Base-by-base conservation (phyloP, 768 basidiomycete species). In the Boletus speciosus region DNA sequence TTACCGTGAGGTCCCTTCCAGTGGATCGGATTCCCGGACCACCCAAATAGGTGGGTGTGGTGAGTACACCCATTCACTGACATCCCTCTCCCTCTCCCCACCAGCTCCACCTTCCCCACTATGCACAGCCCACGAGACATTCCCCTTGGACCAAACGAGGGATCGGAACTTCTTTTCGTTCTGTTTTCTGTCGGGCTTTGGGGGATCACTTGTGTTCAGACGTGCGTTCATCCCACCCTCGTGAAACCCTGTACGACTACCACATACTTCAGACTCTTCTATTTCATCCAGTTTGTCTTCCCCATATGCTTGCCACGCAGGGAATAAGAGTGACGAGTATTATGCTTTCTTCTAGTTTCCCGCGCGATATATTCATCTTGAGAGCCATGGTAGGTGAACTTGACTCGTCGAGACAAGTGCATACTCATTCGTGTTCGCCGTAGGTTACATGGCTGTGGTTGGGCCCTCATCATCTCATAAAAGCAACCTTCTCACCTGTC, bases 141-240 rank as follows among this genome's bases (percentile, higher is more conserved):
- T 34, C 25, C 47, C 25, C 16, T 63, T 14, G 15, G 19, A 11
- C 21, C 21, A 6, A 15, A 60, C 25, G 54, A 52, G 31, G 62
- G 62, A 40, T 40, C 62, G 3, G 56, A 59, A 15, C 62, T 63
- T 15, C 31, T 63, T 42, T 56, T 50, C 4, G 46, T 54, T 38
- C 15, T 63, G 10, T 49, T 62, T 42, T 45, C 63, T 23, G 60
- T 65, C 35, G 62, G 55, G 21, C 63, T 63, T 11, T 63, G 63
- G 63, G 63, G 63, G 7, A 55, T 65, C 42, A 65, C 62, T 37
- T 63, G 62, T 42, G 51, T 55, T 6, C 62, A 63, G 34, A 54
- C 63, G 63, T 64, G 37, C 27, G 55, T 54, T 37, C 42, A 39
- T 54, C 31, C 1, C 14, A 43, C 7, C n/a, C 16, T 31, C 21